Evolutionary conservation across 2,329 filamentous ascomycete genomes (phyloP).

Genomic region (Chrysoporthe puriensis): DNA sequence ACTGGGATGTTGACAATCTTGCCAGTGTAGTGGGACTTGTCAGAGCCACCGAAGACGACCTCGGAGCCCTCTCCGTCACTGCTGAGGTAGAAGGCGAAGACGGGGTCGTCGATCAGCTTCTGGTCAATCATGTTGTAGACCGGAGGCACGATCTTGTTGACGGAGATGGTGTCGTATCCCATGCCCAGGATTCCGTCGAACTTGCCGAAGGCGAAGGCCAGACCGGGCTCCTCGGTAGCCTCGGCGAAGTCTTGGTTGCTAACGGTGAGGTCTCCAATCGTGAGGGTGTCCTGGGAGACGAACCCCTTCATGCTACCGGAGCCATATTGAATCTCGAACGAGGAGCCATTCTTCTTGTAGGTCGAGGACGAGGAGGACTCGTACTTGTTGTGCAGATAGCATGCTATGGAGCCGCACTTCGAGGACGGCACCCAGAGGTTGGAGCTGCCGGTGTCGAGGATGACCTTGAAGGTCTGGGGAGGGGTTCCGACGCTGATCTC

Average conservation of each 20-base stretch:
- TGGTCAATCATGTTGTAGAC: constrained; percentile 97
- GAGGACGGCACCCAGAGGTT: constrained; percentile 97
- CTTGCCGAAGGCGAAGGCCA: constrained; percentile 95
- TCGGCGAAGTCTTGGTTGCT: constrained; percentile 94
- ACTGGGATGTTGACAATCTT: constrained; percentile 92
- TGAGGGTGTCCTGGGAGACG: constrained; percentile 84
- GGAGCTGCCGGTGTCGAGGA: constrained; percentile 97
- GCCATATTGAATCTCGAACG: constrained; percentile 93
- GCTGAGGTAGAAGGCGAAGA: constrained; percentile 96
- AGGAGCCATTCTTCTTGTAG: constrained; percentile 90
- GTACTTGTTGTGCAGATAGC: constrained; percentile 97
- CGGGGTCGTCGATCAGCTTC: constrained; percentile 83
- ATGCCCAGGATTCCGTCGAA: constrained; percentile 97
- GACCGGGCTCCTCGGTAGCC: constrained; percentile 90
- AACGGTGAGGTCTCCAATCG: constrained; percentile 87
- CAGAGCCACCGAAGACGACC: constrained; percentile 86
- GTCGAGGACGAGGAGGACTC: constrained; percentile 86
- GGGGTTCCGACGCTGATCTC: constrained; percentile 92
- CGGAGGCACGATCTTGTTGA: constrained; percentile 90
- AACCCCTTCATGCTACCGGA: constrained; percentile 93
- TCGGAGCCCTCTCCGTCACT: constrained; percentile 78
- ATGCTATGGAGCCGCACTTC: constrained; percentile 92
- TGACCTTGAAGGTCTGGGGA: constrained; percentile 95
- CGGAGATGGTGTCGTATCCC: constrained; percentile 94
- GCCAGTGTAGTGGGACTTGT: constrained; percentile 79